Base-by-base conservation (phyloP, 768 basidiomycete species). In the Sistotremastrum suecicum region DNA sequence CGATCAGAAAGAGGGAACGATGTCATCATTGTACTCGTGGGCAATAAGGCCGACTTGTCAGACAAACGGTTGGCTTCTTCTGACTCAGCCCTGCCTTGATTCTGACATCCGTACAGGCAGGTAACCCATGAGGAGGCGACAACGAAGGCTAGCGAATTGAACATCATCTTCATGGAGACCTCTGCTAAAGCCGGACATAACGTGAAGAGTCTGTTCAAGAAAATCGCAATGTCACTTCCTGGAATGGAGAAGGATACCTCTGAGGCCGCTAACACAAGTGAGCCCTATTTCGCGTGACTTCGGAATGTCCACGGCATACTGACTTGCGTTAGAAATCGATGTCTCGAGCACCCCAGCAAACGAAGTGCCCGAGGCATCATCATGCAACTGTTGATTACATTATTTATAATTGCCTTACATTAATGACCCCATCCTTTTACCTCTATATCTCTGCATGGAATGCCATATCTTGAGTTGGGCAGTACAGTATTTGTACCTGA, bases 101-200 rank as follows among this genome's bases (percentile, higher is more conserved):
- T 2, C 28, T 7, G 35, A 20, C 9, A 2, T 35, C 7, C 40
- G 32, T 32, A 9, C 34, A 99, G 94, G 47, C 92, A 99, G 79
- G 94, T 99, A n/a, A 98, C 94, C 5, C 71, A 92, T 3, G 95
- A 99, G 60, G 95, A 98, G 59, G 89, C 94, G 7, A 94, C 92
- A 29, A 77, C 80, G 39, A 90, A 90, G 58, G 75, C 91, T 9
- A 82, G 87, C 39, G 82, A 94, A 60, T 67, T 95, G 51, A 83
- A 81, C 56, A 88, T 98, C 53, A 88, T 98, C 83, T 95, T 94
- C 60, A 98, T 98, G 83, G 95, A 99, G 66, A 98, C 95, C 6
- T 95, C 90, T 31, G 95, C 95, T 32, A 99, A 99, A 62, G 95
- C 95, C 5, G 95, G 95, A 3, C 95, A 98, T 62, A 99, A 99